A percentile compares a stretch with the other conserved stretches of the same genome.
These are phyloP conservation scores for Geranium rotundifolium DNA, from an alignment of 345 rosid genomes.

Conservation along the genomic window DNA sequence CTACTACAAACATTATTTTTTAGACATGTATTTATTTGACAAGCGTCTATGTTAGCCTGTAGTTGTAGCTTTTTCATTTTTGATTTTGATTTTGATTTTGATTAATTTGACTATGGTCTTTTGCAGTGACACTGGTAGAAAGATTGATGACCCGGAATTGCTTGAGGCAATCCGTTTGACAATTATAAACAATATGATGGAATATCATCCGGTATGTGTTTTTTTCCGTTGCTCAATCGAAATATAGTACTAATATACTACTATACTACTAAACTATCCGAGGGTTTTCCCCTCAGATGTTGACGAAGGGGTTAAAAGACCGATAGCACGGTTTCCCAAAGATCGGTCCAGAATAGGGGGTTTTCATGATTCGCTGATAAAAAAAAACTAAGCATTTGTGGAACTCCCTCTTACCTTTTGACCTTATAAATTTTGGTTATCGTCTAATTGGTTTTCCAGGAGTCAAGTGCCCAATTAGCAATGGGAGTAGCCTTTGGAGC, in stretches of 20 bases:
- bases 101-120: constrained; percentile 4
- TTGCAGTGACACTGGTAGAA: constrained; percentile 79
- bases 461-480: constrained; percentile 93
- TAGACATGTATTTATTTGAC: no score
- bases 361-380: no score
- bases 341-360: no score
- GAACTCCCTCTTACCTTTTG: not conserved
- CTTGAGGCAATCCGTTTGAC: constrained; percentile 97
- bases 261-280: no score
- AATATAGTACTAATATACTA: no score
- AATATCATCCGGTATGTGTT: constrained; percentile 78
- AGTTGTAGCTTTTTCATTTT: not conserved
- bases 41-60: not conserved
- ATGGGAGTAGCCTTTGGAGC: constrained; percentile 93
- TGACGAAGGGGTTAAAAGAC: no score
- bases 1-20: no score
- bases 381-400: not conserved
- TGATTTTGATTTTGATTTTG: constrained; percentile 6
- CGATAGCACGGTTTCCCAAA: no score
- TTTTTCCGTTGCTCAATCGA: not conserved
- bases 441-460: constrained; percentile 40
- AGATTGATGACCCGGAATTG: constrained; percentile 87
- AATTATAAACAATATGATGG: constrained; percentile 69
- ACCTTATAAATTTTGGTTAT: constrained; percentile 6
- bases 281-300: no score